A percentile compares a stretch with the other conserved stretches of the same genome.
These are phyloP conservation scores for Camellia japonica DNA, from an alignment of 148 eudicot species.

Conservation along the genomic window DNA sequence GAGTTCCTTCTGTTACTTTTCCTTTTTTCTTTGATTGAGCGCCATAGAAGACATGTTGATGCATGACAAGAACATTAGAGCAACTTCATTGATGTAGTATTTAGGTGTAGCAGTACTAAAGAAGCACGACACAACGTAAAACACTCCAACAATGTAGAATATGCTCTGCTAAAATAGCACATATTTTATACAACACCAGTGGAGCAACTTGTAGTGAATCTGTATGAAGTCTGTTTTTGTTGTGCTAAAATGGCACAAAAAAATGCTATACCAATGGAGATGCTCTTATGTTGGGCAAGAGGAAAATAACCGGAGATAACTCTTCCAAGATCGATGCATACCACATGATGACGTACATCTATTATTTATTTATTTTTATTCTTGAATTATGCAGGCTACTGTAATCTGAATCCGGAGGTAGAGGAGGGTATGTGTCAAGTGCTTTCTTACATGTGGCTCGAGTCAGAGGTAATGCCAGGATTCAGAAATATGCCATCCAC, in stretches of 20 bases:
- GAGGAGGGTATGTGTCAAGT: constrained; percentile 99
- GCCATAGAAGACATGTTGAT: no score
- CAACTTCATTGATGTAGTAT: no score
- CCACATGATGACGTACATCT: neutral
- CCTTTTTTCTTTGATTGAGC: neutral
- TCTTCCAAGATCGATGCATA: neutral
- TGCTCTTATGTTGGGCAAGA: neutral
- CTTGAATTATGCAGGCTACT: constrained; percentile 47
- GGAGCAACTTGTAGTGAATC: no score
- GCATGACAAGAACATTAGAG: neutral
- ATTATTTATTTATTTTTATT: no score
- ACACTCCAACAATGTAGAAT: no score
- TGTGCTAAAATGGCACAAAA: no score
- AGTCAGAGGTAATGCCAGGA: constrained; percentile 79
- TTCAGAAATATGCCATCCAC: constrained; percentile 55
- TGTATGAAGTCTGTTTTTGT: no score
- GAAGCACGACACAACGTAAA: no score
- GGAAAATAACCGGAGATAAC: neutral
- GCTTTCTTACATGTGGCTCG: constrained; percentile 96
- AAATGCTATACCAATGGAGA: no score
- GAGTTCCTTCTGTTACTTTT: neutral
- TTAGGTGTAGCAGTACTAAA: no score
- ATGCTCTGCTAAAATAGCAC: no score
- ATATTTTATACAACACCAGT: no score
- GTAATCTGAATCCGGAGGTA: constrained; percentile 74